phyloP scores from a whole-genome alignment of 129 eudicot species.

The Erigeron canadensis region DNA sequence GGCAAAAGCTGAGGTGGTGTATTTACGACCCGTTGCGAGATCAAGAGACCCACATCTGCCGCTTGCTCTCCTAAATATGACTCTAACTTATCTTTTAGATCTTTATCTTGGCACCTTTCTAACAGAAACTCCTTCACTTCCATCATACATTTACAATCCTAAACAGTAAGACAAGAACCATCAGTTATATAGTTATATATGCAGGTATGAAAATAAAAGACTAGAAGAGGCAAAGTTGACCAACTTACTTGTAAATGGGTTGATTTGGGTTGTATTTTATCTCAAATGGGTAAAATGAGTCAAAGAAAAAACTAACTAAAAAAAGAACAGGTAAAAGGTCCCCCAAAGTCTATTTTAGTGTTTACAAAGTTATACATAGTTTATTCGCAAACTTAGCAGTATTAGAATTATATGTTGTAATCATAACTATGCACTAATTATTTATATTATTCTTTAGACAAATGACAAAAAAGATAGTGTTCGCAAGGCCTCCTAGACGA shows the following conservation, averaged over 20 bases:
- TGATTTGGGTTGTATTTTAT: background rate
- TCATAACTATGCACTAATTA: background rate
- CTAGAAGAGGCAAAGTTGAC: background rate
- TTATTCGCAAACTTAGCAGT: background rate
- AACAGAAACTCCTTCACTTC: slow-evolving; percentile 67
- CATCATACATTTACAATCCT: slow-evolving; percentile 60
- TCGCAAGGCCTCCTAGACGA: background rate
- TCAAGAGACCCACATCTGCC: slow-evolving; percentile 68
- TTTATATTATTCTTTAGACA: background rate
- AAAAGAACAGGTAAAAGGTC: background rate
- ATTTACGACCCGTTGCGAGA: slow-evolving; percentile 87
- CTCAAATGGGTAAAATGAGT: background rate
- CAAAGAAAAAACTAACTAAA: no score
- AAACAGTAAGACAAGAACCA: slow-evolving; percentile 9
- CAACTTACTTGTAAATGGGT: background rate
- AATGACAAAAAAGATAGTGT: background rate
- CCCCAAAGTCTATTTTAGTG: background rate
- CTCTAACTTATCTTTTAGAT: slow-evolving; percentile 32
- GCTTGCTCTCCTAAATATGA: slow-evolving; percentile 55
- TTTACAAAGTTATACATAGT: background rate
- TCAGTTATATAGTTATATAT: background rate
- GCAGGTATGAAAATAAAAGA: background rate
- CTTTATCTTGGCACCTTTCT: slow-evolving; percentile 46
- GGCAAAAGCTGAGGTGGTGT: slow-evolving; percentile 96
- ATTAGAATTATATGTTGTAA: background rate